Percentiles rank a stretch among this genome's conserved stretches.
phyloP scores from a whole-genome alignment of 768 basidiomycete genomes.

The Fistulinella prunicolor region DNA sequence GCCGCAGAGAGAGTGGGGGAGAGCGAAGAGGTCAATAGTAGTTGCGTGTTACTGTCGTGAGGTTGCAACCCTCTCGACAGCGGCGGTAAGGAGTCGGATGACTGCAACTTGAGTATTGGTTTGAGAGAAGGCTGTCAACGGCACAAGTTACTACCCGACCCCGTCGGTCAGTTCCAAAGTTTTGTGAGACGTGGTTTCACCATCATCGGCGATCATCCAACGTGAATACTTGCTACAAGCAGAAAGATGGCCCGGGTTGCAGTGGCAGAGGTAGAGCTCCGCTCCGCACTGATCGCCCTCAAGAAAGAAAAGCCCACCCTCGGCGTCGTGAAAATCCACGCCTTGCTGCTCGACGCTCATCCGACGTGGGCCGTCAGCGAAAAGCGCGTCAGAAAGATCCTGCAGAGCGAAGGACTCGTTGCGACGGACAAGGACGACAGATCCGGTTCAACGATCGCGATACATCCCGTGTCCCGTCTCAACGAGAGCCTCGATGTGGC shows the following conservation, averaged over 20 bases:
- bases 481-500: slow-evolving; percentile 60
- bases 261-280: slow-evolving; percentile 57
- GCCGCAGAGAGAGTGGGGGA: too few species aligned
- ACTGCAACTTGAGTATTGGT: too few species aligned
- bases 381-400: slow-evolving; percentile 71
- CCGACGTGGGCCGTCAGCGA: slow-evolving; percentile 81
- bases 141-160: too few species aligned
- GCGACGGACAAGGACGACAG: too few species aligned
- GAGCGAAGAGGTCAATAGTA: too few species aligned
- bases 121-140: too few species aligned
- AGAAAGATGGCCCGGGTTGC: slow-evolving; percentile 13
- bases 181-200: background rate
- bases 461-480: slow-evolving; percentile 61
- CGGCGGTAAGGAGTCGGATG: too few species aligned
- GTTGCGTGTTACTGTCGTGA: too few species aligned
- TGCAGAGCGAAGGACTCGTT: slow-evolving; percentile 58
- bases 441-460: slow-evolving; percentile 8
- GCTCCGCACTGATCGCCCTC: slow-evolving; percentile 49
- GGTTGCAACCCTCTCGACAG: too few species aligned
- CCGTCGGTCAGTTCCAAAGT: too few species aligned
- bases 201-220: background rate
- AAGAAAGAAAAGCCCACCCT: slow-evolving; percentile 57
- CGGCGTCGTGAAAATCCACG: slow-evolving; percentile 71
- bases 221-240: background rate
- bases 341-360: slow-evolving; percentile 53